Evolutionary conservation across 73 alveolate genomes (phyloP).

Genomic region (Paramecium sexaurelia): DNA sequence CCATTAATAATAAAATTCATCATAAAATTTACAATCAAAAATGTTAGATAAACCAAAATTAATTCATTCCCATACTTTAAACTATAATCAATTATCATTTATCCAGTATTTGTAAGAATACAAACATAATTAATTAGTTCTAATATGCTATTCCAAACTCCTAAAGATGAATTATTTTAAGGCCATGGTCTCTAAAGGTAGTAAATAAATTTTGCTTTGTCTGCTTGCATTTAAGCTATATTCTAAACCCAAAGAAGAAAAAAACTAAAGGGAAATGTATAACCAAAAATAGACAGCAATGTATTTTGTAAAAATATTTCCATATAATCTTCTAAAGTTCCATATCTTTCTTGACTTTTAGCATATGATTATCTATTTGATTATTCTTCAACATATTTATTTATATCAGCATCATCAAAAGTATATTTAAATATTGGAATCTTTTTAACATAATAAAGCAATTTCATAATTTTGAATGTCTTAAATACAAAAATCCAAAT

Average conservation of each 20-base stretch:
- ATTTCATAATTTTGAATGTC: neutral
- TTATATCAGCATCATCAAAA: neutral
- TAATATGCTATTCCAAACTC: slow-evolving; percentile 32
- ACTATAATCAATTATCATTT: neutral
- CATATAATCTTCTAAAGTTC: slow-evolving; percentile 56
- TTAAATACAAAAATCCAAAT: slow-evolving; percentile 14
- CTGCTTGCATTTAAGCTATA: neutral
- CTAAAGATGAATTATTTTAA: slow-evolving; percentile 4
- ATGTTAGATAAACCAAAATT: neutral
- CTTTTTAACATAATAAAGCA: neutral
- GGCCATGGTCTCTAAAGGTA: slow-evolving; percentile 42
- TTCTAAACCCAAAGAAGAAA: neutral
- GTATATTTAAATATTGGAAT: slow-evolving; percentile 13
- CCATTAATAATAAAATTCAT: neutral
- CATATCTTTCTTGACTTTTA: slow-evolving; percentile 29
- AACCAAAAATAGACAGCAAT: neutral
- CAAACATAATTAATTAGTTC: slow-evolving; percentile 6
- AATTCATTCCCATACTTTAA: neutral
- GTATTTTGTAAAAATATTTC: slow-evolving; percentile 6
- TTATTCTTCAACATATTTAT: neutral
- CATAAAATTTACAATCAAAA: neutral
- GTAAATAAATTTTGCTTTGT: slow-evolving; percentile 1
- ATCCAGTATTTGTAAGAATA: neutral
- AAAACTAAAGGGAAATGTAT: slow-evolving; percentile 30
- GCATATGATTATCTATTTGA: neutral